phyloP scores from a whole-genome alignment of 1,139 yeast genomes.

The Protomyces pachydermus region DNA sequence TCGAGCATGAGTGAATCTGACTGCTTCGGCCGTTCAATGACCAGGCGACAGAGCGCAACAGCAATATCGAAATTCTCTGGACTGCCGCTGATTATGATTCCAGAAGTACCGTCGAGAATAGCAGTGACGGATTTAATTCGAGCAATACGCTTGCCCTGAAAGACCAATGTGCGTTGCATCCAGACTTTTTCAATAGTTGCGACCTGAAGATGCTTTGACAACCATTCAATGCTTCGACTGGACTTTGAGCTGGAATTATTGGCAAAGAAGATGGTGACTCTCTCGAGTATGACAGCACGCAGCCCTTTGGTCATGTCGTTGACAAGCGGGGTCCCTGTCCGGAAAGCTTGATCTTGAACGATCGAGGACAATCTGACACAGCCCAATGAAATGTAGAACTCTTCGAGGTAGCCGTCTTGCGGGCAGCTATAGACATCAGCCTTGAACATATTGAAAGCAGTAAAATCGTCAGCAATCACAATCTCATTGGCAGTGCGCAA shows the following conservation, averaged over 20 bases:
- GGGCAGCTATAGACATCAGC: constrained; percentile 41
- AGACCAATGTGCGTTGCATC: constrained; percentile 23
- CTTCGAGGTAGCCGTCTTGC: constrained; percentile 38
- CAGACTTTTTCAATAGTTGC: constrained; percentile 9
- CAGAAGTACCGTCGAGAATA: constrained; percentile 18
- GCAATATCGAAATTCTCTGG: constrained; percentile 44
- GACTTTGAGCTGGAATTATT: constrained; percentile 26
- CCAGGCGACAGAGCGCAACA: constrained; percentile 37
- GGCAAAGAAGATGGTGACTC: constrained; percentile 39
- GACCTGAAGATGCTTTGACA: constrained; percentile 9
- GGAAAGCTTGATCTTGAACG: constrained; percentile 30
- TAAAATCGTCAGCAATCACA: constrained; percentile 43
- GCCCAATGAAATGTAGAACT: constrained; percentile 36
- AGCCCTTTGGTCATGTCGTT: constrained; percentile 29
- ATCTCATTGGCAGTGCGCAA: constrained; percentile 35
- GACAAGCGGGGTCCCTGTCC: constrained; percentile 29
- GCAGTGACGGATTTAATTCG: constrained; percentile 29
- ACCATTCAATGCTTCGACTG: constrained; percentile 1
- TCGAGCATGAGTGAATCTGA: constrained; percentile 43
- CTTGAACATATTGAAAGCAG: constrained; percentile 40
- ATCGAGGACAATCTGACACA: constrained; percentile 31
- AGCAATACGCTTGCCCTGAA: constrained; percentile 20
- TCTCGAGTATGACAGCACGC: constrained; percentile 36
- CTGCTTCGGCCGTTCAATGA: constrained; percentile 39
- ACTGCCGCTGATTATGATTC: constrained; percentile 30